Evolutionary conservation across 768 basidiomycete species (phyloP), one percentile per base, ranked within the genome.

Genomic region (Agaricus sinodeliciosus): DNA sequence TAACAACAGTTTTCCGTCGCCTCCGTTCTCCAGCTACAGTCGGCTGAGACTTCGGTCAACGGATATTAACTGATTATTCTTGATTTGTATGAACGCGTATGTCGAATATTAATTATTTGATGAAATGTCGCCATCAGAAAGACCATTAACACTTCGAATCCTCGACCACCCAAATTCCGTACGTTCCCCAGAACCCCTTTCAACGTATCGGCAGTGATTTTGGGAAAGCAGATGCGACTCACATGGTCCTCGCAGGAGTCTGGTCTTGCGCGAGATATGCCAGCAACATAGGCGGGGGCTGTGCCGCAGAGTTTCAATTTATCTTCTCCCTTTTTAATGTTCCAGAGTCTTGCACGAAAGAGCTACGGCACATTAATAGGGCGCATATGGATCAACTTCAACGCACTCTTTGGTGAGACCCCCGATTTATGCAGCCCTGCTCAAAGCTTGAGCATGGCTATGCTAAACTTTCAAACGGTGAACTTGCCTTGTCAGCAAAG

Each of bases 1-100:
- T 87, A 34, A 83, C 78, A 72, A 76, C 76, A 13, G 71, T 87
- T 9, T 86, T 87, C 64, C 72, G 84, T 55, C 76, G 85, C 18
- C 69, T 87, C 43, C 75, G 82, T 19, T 85, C 85, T 22, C 85
- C 84, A 12, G 69, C 61, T 45, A 56, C 69, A 18, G 53, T 65
- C 25, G 57, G 59, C 12, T 55, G 43, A 48, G 43, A 55, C 52
- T 37, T 54, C 31, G 55, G 19, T 45, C 19, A 41, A 12, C 42
- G 13, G 16, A 49, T 9, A 16, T 36, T 34, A 43, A 26, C 19
- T 16, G 25, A 35, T 31, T 16, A 18, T 18, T n/a, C 28, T 45
- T 22, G 36, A 40, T 41, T 52, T 28, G 43, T 51, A 28, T 52
- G 36, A 40, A 43, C 44, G 36, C 37, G n/a, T 35, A 39, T 52